A percentile compares a stretch with the other conserved stretches of the same genome.
These are phyloP conservation scores for Oxytropis ochrocephala DNA, from an alignment of 306 rosid genomes.

Conservation along the genomic window DNA sequence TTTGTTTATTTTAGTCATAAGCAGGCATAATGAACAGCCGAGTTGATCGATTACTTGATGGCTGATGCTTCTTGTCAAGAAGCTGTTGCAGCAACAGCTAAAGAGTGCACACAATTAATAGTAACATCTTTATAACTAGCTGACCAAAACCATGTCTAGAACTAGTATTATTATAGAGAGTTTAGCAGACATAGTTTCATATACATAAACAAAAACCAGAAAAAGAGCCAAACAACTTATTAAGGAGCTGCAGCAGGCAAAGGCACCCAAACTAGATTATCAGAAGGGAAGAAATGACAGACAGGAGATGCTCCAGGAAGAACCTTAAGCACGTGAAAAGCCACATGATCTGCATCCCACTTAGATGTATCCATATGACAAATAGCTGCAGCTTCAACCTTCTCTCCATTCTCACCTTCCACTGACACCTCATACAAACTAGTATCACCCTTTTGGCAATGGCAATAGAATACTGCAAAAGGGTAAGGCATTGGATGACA, in stretches of 20 bases:
- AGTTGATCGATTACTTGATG: too few species aligned
- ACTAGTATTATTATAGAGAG: background rate
- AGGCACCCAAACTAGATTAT: slow-evolving; percentile 58
- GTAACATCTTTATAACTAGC: background rate
- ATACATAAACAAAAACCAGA: background rate
- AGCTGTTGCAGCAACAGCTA: too few species aligned
- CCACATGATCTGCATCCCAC: slow-evolving; percentile 53
- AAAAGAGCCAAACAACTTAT: background rate
- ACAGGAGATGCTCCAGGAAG: slow-evolving; percentile 56
- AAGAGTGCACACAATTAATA: too few species aligned
- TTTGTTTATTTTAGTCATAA: too few species aligned
- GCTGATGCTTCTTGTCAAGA: too few species aligned
- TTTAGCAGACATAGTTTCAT: background rate
- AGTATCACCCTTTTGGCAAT: slow-evolving; percentile 42
- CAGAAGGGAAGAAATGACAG: slow-evolving; percentile 68
- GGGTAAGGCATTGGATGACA: slow-evolving; percentile 82
- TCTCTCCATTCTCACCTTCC: slow-evolving; percentile 47
- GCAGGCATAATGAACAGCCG: too few species aligned
- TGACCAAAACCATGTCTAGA: slow-evolving; percentile 6
- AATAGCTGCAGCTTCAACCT: slow-evolving; percentile 52
- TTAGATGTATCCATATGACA: slow-evolving; percentile 83
- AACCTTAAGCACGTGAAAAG: slow-evolving; percentile 49
- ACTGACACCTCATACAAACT: slow-evolving; percentile 44
- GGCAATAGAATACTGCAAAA: slow-evolving; percentile 66
- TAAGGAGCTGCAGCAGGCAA: background rate